phyloP scores from a whole-genome alignment of 2,329 filamentous ascomycete species.

The Fusarium tanahbumbuense region DNA sequence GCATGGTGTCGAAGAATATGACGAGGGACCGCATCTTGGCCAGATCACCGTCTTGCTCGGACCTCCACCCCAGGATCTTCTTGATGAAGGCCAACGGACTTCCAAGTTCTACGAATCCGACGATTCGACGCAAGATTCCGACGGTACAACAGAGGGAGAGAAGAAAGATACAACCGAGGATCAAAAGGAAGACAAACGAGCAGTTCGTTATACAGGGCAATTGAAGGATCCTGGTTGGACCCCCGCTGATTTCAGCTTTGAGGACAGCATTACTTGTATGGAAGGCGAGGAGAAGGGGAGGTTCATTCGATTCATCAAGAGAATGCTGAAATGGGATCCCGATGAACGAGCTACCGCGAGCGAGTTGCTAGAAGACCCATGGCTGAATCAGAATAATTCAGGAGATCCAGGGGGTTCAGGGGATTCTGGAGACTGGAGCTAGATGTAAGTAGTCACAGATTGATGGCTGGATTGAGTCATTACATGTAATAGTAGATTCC shows the following conservation, averaged over 20 bases:
- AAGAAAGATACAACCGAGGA: background rate
- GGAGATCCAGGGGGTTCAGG: too few relatives aligned
- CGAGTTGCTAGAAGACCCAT: conserved; percentile 48
- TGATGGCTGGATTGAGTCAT: background rate
- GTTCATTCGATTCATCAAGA: conserved; percentile 47
- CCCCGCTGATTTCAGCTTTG: conserved; percentile 32
- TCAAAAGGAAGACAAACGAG: background rate
- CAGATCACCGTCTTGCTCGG: conserved; percentile 20
- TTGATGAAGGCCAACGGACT: background rate
- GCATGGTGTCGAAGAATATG: background rate
- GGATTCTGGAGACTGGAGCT: too few relatives aligned
- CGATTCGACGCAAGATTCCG: too few relatives aligned
- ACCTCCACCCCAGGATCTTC: background rate
- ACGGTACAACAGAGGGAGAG: background rate
- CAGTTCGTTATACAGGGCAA: conserved; percentile 21
- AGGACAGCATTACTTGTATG: background rate
- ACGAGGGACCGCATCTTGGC: conserved; percentile 12
- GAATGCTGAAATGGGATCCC: conserved; percentile 48
- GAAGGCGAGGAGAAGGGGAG: conserved; percentile 30
- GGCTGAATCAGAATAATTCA: conserved; percentile 22
- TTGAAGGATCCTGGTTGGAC: conserved; percentile 39
- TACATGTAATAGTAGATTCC: background rate
- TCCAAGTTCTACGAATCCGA: background rate
- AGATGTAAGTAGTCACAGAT: rapidly evolving
- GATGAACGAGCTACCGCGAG: conserved; percentile 47